Evolutionary conservation across 768 basidiomycete genomes (phyloP), one percentile per base, ranked within the genome.

Genomic region (Cubamyces sp.): DNA sequence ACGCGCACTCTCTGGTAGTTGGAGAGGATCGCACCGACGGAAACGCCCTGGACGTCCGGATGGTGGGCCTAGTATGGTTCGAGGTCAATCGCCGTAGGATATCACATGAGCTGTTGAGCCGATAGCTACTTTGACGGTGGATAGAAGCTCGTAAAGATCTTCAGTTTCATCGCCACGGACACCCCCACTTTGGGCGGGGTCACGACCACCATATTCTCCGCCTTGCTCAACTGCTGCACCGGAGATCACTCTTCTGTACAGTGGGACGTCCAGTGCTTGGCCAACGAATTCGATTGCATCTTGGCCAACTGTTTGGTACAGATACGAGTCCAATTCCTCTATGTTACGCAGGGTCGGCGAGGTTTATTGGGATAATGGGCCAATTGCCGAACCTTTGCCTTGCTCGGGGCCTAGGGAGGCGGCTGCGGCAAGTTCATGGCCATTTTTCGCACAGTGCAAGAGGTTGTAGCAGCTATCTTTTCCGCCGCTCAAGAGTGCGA

Each of bases 271-370:
- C 58, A 98, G 79, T 1, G 96, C 93, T 52, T 81, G 79, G 21
- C 94, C 95, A 57, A 98, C 88, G 53, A 90, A 80, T 51, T 92
- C 87, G 61, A 98, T 88, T 18, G 94, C 93, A 60, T 94, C 92
- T 71, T 98, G 96, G 0, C 96, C 97, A 26, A 99, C 96, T n/a
- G 96, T 98, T 74, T 99, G 97, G 75, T 98, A 99, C 74, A 99
- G 81, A 77, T 94, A 98, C 23, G 96, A 98, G 75, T 99, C 96
- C 70, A 98, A 85, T 79, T 99, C 97, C 80, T 98, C 97, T 97
- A 74, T n/a, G 46, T 64, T 56, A 49, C 53, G 63, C 61, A 67
- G 67, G 54, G 66, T 59, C 26, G 64, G 66, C 49, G 51, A 25
- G 39, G 6, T 23, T 51, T 67, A 70, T 66, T 64, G 55, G 39